A percentile compares a stretch with the other conserved stretches of the same genome.
Conservation (phyloP, 371 early-diverging fungal genomes). For the Funneliformis caledonium region DNA sequence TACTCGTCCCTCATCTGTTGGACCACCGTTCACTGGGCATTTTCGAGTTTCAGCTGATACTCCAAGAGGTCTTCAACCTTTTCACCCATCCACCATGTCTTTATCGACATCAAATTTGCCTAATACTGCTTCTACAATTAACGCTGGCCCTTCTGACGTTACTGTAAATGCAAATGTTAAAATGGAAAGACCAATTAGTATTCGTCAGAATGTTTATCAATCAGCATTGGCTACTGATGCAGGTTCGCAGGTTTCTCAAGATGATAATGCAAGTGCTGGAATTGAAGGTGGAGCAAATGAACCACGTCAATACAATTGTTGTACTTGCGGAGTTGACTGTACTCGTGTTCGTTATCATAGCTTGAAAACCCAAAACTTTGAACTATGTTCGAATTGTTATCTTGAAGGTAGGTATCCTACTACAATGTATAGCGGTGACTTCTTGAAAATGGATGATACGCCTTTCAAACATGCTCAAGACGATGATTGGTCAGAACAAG, state of each 20-base stretch:
- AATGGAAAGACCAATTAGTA: constrained; percentile 52
- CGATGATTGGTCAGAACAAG: constrained; percentile 92
- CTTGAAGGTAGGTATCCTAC: constrained; percentile 94
- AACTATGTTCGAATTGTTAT: constrained; percentile 90
- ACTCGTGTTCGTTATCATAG: constrained; percentile 80
- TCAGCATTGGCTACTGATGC: constrained; percentile 41
- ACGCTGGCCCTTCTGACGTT: neutral
- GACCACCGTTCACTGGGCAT: constrained; percentile 95
- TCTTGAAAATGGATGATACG: constrained; percentile 70
- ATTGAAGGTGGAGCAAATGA: constrained; percentile 41
- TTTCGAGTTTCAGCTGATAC: constrained; percentile 96
- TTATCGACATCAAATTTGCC: constrained; percentile 19
- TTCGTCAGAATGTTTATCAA: constrained; percentile 65
- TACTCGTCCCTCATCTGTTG: constrained; percentile 89
- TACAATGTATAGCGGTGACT: constrained; percentile 84
- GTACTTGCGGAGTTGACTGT: constrained; percentile 92
- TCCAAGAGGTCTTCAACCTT: constrained; percentile 89
- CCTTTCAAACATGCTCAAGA: constrained; percentile 59
- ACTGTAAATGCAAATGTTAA: constrained; percentile 15
- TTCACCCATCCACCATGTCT: constrained; percentile 57
- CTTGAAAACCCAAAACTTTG: constrained; percentile 77
- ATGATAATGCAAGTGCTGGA: constrained; percentile 43
- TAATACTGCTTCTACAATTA: constrained; percentile 9
- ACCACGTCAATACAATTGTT: constrained; percentile 64
- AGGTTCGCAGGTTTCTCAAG: constrained; percentile 46